Base-by-base conservation (phyloP, 192 early-diverging fungal genomes). In the Coemansia sp. region DNA sequence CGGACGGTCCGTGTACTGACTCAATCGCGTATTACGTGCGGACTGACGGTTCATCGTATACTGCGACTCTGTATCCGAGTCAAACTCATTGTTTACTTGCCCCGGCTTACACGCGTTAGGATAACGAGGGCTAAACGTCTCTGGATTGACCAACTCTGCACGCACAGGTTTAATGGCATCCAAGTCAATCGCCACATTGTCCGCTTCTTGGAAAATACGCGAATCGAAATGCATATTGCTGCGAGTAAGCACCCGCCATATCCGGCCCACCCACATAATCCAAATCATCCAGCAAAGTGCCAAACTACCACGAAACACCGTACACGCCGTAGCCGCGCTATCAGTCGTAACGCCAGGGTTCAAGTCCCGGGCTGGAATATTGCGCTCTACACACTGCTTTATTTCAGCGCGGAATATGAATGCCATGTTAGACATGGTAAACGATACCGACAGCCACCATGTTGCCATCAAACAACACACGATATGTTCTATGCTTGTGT, bases 331-430 rank as follows among this genome's bases (percentile, higher is more conserved):
- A 3, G 72, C 66, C 4, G 69, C 60, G 10, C 48, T 25, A 3
- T 63, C 60, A 14, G 56, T 2, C 0, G 57, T 47, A 0, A 55
- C 39, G 2, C 61, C 61, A 2, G 9, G 12, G 9, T 57, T 16
- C 17, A 64, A 22, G 7, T 39, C 39, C 9, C 29, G 39, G 4
- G 38, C 43, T 1, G 63, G 63, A 25, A 64, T 21, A 2, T 23
- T 59, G 29, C 57, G 47, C 5, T 64, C 27, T 16, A 64, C 65
- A 31, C 79, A 82, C 0, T 57, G 29, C 11, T 50, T 29, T 27
- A 82, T 75, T 7, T 82, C 79, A 39, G 67, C 67, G 41, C 79
- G 73, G 38, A 72, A 82, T 1, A 82, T 59, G 45, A 64, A 82
- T 19, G 67, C 55, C 47, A 69, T 67, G 37, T 82, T 75, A 16